Evolutionary conservation across 495 filamentous ascomycete species (phyloP).

Genomic region (Chlorociboria aeruginascens): DNA sequence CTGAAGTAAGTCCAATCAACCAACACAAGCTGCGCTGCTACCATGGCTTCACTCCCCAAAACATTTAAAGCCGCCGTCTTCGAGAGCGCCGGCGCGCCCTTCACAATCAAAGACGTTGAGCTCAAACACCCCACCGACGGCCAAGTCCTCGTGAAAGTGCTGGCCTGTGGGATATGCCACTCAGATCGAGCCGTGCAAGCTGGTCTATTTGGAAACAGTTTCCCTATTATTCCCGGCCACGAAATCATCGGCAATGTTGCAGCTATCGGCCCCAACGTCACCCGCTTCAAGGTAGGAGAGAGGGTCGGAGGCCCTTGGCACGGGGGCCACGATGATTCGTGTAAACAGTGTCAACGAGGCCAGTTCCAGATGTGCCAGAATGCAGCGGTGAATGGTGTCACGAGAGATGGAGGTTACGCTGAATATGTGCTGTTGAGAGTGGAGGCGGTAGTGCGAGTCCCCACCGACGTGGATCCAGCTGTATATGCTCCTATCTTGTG

Average conservation of each 20-base stretch:
- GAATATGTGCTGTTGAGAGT: conserved; percentile 50
- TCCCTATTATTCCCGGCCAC: conserved; percentile 35
- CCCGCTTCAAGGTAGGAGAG: conserved; percentile 31
- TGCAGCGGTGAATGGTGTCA: conserved; percentile 37
- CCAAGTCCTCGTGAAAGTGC: conserved; percentile 37
- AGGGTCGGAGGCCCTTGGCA: conserved; percentile 44
- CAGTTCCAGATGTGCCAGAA: conserved; percentile 45
- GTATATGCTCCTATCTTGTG: conserved; percentile 57
- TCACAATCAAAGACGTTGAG: conserved; percentile 31
- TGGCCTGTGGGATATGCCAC: background rate
- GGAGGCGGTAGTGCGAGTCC: conserved; percentile 55
- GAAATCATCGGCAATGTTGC: conserved; percentile 38
- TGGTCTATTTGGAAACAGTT: conserved; percentile 22
- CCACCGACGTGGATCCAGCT: conserved; percentile 41
- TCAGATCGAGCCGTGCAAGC: conserved; percentile 26
- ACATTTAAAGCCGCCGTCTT: conserved; percentile 38
- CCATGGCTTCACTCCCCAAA: conserved; percentile 30
- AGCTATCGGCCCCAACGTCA: conserved; percentile 25
- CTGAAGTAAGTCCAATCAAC: no score
- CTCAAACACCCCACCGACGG: conserved; percentile 28
- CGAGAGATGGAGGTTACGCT: conserved; percentile 43
- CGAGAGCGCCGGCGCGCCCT: conserved; percentile 23
- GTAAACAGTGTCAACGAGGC: conserved; percentile 34
- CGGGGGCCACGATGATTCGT: conserved; percentile 38
- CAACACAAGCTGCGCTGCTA: background rate